phyloP scores from a whole-genome alignment of 768 basidiomycete species.

The Termitomyces sp. region DNA sequence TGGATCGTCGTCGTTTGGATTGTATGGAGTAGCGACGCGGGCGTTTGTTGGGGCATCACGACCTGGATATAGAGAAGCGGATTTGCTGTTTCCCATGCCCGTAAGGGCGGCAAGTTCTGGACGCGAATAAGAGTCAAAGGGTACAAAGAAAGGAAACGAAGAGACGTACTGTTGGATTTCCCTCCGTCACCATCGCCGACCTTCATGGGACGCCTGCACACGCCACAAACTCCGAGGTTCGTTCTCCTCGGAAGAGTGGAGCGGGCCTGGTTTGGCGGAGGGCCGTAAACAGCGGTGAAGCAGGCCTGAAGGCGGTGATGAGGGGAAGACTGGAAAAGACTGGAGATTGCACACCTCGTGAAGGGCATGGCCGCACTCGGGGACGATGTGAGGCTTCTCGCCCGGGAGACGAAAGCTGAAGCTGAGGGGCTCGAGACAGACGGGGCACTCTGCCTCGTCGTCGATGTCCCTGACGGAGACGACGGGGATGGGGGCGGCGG shows the following conservation, averaged over 20 bases:
- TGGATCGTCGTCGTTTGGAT: constrained; percentile 84
- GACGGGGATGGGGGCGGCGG: constrained; percentile 63
- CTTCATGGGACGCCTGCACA: constrained; percentile 96
- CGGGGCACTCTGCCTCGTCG: constrained; percentile 90
- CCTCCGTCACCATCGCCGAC: constrained; percentile 82
- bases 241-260: constrained; percentile 58
- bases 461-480: constrained; percentile 63
- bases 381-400: constrained; percentile 96
- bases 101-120: constrained; percentile 91
- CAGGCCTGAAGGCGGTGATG: constrained; percentile 57
- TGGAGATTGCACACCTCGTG: constrained; percentile 61
- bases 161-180: constrained; percentile 79
- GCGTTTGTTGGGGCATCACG: constrained; percentile 51
- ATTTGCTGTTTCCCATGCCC: constrained; percentile 69
- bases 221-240: constrained; percentile 92
- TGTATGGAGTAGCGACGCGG: constrained; percentile 39
- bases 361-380: constrained; percentile 96
- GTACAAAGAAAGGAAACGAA: constrained; percentile 5
- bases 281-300: constrained; percentile 95
- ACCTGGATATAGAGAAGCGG: constrained; percentile 59
- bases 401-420: constrained; percentile 91
- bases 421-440: constrained; percentile 92
- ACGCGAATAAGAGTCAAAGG: neutral
- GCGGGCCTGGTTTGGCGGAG: constrained; percentile 56
- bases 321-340: neutral